Conservation (phyloP, 2,329 filamentous ascomycete species). For the Mollisiaceae sp. region DNA sequence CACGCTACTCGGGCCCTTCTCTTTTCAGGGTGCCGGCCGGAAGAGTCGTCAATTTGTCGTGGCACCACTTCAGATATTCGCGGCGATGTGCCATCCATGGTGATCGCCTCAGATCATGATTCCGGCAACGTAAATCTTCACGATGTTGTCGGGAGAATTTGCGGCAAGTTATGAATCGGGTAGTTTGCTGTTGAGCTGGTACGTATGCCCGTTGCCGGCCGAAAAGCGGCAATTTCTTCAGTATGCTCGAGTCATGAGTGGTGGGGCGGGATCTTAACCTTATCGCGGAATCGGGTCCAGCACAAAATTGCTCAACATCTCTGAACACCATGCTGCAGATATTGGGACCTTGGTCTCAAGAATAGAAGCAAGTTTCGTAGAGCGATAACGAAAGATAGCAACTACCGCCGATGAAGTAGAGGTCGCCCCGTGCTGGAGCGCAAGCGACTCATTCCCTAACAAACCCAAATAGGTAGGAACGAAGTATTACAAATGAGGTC, state of each 20-base stretch:
- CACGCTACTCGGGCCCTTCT: conserved; percentile 12
- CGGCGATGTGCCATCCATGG: conserved; percentile 1
- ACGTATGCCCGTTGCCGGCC: neutral
- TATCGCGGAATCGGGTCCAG: neutral
- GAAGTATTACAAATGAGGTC: no score
- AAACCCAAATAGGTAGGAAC: no score
- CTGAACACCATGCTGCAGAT: neutral
- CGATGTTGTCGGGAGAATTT: conserved; percentile 1
- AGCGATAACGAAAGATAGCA: no score
- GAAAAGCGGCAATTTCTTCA: conserved; percentile 1
- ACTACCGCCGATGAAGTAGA: no score
- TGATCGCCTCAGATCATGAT: neutral
- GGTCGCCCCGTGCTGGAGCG: no score
- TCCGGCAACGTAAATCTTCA: neutral
- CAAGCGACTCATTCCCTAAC: no score
- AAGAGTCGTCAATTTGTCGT: neutral
- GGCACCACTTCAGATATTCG: neutral
- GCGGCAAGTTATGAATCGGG: neutral
- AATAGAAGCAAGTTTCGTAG: no score
- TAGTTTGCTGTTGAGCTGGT: neutral
- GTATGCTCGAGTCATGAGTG: conserved; percentile 3
- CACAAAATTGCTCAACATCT: neutral
- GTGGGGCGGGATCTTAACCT: neutral
- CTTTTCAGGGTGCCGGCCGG: neutral
- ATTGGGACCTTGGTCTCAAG: neutral